Evolutionary conservation across 495 filamentous ascomycete genomes (phyloP), one percentile per base, ranked within the genome.

Genomic region (Chlorociboria aeruginascens): DNA sequence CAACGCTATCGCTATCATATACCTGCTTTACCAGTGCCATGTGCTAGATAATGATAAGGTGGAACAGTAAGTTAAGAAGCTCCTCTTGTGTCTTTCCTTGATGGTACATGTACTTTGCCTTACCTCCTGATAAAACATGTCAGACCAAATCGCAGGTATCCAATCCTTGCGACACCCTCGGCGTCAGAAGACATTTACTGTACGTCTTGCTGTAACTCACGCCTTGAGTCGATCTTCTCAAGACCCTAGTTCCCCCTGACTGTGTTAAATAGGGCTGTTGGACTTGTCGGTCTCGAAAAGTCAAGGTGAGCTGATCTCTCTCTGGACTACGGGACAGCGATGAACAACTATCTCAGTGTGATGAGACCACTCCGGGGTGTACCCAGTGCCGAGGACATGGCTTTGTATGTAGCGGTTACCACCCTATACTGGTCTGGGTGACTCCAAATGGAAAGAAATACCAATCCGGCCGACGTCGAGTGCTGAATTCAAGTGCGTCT

Each of bases 161-260:
- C n/a, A n/a, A n/a, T n/a, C n/a, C n/a, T n/a, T n/a, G 40, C 20
- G 20, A 11, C 11, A 29, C 9, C 9, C 3, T 42, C 20, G 40
- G n/a, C 40, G 40, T 42, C 40, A 28, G 40, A 42, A 42, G 40
- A 42, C 40, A 9, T 42, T 42, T 25, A 42, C 8, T 17, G 40
- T 42, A 42, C 17, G 40, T 8, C 25, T 7, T 28, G 7, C 7
- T n/a, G 37, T 10, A 7, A 7, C 7, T n/a, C n/a, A n/a, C n/a
- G n/a, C n/a, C n/a, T n/a, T n/a, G n/a, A n/a, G n/a, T n/a, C n/a
- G n/a, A n/a, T n/a, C n/a, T n/a, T n/a, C n/a, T n/a, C n/a, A n/a
- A n/a, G n/a, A n/a, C n/a, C n/a, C n/a, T n/a, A n/a, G n/a, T n/a
- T n/a, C n/a, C n/a, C n/a, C n/a, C n/a, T n/a, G n/a, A n/a, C n/a